Evolutionary conservation across 2,329 filamentous ascomycete genomes (phyloP).

Genomic region (Knufia fluminis): DNA sequence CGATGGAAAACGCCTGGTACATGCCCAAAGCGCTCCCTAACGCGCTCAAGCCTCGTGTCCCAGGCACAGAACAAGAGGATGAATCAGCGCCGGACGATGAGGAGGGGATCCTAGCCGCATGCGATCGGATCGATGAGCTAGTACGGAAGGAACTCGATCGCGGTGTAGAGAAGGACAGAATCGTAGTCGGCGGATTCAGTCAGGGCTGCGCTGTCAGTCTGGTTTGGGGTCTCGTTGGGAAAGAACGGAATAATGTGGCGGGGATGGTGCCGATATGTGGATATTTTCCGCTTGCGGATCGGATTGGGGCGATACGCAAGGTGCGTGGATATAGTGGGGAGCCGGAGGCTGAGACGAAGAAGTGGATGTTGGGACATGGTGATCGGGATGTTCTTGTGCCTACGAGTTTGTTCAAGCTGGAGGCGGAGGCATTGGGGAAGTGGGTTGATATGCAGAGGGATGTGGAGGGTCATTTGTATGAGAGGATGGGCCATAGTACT

Average conservation of each 20-base stretch:
- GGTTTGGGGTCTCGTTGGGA: slow-evolving; percentile 35
- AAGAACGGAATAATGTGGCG: slow-evolving; percentile 25
- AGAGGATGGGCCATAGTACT: slow-evolving; percentile 40
- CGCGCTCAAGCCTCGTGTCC: slow-evolving; percentile 31
- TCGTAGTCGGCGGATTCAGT: slow-evolving; percentile 41
- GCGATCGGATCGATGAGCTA: slow-evolving; percentile 34
- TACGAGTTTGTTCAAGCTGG: slow-evolving; percentile 35
- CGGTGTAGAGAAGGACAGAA: slow-evolving; percentile 34
- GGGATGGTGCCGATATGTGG: slow-evolving; percentile 38
- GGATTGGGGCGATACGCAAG: slow-evolving; percentile 32
- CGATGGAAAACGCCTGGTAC: slow-evolving; percentile 33
- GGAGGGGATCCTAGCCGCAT: slow-evolving; percentile 32
- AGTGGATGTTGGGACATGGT: slow-evolving; percentile 40
- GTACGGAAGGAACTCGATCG: slow-evolving; percentile 34
- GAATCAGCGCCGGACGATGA: slow-evolving; percentile 37
- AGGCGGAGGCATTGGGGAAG: slow-evolving; percentile 31
- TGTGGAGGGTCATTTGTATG: slow-evolving; percentile 34
- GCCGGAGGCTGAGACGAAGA: slow-evolving; percentile 26
- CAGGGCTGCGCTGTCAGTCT: slow-evolving; percentile 40
- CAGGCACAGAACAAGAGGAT: slow-evolving; percentile 34
- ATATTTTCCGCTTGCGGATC: slow-evolving; percentile 37
- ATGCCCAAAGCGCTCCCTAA: slow-evolving; percentile 37
- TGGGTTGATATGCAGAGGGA: slow-evolving; percentile 30
- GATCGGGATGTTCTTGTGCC: slow-evolving; percentile 41
- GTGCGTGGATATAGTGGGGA: slow-evolving; percentile 23